Conservation (phyloP, 805 yeast genomes). For the Suhomyces prunicola region DNA sequence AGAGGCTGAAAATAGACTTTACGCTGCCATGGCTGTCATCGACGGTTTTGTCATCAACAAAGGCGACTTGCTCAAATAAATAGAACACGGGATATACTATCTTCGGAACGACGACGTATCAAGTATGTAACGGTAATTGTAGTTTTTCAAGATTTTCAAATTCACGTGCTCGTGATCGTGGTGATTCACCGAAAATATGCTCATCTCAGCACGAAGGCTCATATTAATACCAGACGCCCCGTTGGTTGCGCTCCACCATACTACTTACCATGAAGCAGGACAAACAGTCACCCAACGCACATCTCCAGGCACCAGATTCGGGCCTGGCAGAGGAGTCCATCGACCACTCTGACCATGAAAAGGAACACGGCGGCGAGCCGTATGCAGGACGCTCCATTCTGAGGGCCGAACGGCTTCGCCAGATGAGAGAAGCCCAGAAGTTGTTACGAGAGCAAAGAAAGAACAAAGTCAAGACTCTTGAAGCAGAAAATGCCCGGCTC, state of each 20-base stretch:
- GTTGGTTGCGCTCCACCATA: no score
- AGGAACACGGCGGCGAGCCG: neutral
- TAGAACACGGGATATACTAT: no score
- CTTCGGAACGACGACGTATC: no score
- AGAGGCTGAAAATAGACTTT: conserved; percentile 94
- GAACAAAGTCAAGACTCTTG: conserved; percentile 1
- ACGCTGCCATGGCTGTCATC: conserved; percentile 92
- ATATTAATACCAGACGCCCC: no score
- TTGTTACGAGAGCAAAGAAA: conserved; percentile 4
- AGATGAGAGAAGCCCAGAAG: conserved; percentile 8
- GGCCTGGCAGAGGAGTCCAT: neutral
- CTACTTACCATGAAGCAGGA: neutral
- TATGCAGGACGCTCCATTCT: conserved; percentile 1
- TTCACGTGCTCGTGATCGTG: neutral
- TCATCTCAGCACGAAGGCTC: neutral
- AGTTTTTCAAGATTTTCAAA: no score
- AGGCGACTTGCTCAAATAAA: conserved; percentile 48
- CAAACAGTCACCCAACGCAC: neutral
- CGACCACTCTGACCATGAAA: neutral
- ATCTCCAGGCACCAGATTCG: neutral
- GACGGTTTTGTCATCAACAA: conserved; percentile 87
- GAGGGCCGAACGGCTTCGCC: conserved; percentile 1
- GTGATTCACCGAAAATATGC: neutral
- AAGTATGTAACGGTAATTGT: no score
- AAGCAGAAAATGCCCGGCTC: neutral